Conservation (phyloP, 1,139 yeast species). For the Blastobotrys indianensis region DNA sequence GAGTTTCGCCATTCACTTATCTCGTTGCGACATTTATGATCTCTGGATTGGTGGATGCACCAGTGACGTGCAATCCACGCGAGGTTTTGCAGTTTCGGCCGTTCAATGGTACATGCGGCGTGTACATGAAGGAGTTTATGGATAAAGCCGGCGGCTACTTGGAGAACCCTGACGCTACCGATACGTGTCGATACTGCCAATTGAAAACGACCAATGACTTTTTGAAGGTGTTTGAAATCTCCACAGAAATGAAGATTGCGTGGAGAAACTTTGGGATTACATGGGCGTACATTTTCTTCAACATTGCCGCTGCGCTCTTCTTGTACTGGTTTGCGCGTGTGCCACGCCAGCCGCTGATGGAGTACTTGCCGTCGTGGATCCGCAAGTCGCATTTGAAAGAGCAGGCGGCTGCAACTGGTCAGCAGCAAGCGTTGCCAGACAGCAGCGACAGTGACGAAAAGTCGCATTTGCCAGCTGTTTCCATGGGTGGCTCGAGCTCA, state of each 20-base stretch:
- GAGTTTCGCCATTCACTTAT: conserved; percentile 65
- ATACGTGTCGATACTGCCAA: conserved; percentile 55
- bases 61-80: conserved; percentile 45
- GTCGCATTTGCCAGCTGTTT: too few relatives aligned
- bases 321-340: conserved; percentile 78
- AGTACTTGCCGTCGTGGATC: too few relatives aligned
- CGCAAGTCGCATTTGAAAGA: too few relatives aligned
- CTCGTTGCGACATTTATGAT: conserved; percentile 55
- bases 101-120: conserved; percentile 56
- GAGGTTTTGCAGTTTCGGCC: conserved; percentile 54
- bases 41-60: conserved; percentile 48
- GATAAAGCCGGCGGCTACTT: conserved; percentile 47
- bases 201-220: conserved; percentile 50
- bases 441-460: too few relatives aligned
- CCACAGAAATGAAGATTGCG: conserved; percentile 36
- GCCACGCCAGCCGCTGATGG: conserved; percentile 38
- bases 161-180: conserved; percentile 44
- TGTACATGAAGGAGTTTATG: conserved; percentile 42
- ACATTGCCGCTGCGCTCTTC: conserved; percentile 46
- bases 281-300: conserved; percentile 46
- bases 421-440: too few relatives aligned
- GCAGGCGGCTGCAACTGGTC: too few relatives aligned
- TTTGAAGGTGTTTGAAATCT: conserved; percentile 43
- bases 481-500: too few relatives aligned
- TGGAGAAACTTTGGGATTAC: conserved; percentile 61